Percentiles rank a stretch among this genome's conserved stretches.
These are phyloP conservation scores for Pterocarpus santalinus DNA, from an alignment of 306 rosid genomes.

Conservation along the genomic window DNA sequence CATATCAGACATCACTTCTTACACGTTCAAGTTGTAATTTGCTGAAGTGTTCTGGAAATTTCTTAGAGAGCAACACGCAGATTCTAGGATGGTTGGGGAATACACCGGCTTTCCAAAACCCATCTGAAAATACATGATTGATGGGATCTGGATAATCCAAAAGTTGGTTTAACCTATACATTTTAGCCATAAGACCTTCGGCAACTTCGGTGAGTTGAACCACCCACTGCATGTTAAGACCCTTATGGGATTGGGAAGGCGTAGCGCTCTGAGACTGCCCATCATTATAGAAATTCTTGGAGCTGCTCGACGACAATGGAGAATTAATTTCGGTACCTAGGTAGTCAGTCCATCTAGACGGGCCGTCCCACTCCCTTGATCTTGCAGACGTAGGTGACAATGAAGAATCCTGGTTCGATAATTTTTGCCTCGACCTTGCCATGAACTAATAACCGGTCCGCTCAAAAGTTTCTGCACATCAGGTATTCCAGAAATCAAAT, in stretches of 20 bases:
- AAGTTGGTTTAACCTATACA: slow-evolving; percentile 93
- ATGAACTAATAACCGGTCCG: slow-evolving; percentile 50
- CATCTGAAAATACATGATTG: slow-evolving; percentile 79
- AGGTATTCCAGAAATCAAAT: slow-evolving; percentile 46
- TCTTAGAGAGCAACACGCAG: slow-evolving; percentile 88
- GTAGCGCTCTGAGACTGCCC: slow-evolving; percentile 70
- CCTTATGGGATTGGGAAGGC: slow-evolving; percentile 75
- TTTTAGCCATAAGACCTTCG: slow-evolving; percentile 98
- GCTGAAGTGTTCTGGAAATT: slow-evolving; percentile 96
- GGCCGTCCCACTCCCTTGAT: slow-evolving; percentile 87
- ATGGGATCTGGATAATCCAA: slow-evolving; percentile 96
- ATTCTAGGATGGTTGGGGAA: slow-evolving; percentile 88
- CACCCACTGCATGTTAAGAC: slow-evolving; percentile 91
- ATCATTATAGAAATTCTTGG: slow-evolving; percentile 71
- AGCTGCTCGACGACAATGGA: slow-evolving; percentile 72
- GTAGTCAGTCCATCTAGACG: slow-evolving; percentile 94
- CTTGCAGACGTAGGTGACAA: slow-evolving; percentile 79
- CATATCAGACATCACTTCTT: slow-evolving; percentile 57
- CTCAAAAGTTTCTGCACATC: slow-evolving; percentile 53
- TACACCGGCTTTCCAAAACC: slow-evolving; percentile 94
- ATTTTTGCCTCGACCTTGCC: slow-evolving; percentile 74
- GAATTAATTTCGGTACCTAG: slow-evolving; percentile 74
- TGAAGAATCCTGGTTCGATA: slow-evolving; percentile 77
- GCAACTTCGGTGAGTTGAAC: slow-evolving; percentile 92
- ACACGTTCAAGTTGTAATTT: slow-evolving; percentile 97